A percentile compares a stretch with the other conserved stretches of the same genome.
Conservation (phyloP, 2,329 filamentous ascomycete genomes). For the Exophiala calicioides region DNA sequence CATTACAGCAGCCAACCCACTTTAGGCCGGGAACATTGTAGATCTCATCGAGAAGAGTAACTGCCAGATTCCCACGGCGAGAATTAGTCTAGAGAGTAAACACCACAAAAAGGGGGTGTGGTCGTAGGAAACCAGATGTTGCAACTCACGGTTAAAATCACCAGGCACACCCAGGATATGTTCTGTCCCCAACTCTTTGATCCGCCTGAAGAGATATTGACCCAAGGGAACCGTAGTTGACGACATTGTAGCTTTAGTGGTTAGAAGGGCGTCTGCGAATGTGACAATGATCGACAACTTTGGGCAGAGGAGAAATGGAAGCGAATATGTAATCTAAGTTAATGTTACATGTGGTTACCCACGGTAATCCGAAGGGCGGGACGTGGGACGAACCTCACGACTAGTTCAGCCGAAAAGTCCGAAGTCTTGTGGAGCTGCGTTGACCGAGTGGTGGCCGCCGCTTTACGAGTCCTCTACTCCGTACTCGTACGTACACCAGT, state of each 20-base stretch:
- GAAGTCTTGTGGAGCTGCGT: too few relatives aligned
- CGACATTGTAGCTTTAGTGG: conserved; percentile 13
- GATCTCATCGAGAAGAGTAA: conserved; percentile 52
- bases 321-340: too few relatives aligned
- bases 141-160: conserved; percentile 35
- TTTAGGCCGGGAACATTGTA: conserved; percentile 51
- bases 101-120: neutral
- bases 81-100: neutral
- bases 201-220: conserved; percentile 52
- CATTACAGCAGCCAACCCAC: conserved; percentile 59
- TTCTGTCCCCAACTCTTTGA: conserved; percentile 50
- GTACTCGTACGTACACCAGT: too few relatives aligned
- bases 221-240: conserved; percentile 32
- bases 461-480: too few relatives aligned
- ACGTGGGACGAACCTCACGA: too few relatives aligned
- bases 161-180: conserved; percentile 55
- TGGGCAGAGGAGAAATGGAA: neutral
- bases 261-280: neutral
- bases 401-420: too few relatives aligned
- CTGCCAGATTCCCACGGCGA: conserved; percentile 1
- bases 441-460: too few relatives aligned
- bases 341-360: too few relatives aligned
- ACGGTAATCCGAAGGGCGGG: too few relatives aligned
- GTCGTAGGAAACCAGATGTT: too few relatives aligned
- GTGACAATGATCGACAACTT: neutral